Base-by-base conservation (phyloP, 2,329 filamentous ascomycete genomes). In the Gnomoniopsis smithogilvyi region DNA sequence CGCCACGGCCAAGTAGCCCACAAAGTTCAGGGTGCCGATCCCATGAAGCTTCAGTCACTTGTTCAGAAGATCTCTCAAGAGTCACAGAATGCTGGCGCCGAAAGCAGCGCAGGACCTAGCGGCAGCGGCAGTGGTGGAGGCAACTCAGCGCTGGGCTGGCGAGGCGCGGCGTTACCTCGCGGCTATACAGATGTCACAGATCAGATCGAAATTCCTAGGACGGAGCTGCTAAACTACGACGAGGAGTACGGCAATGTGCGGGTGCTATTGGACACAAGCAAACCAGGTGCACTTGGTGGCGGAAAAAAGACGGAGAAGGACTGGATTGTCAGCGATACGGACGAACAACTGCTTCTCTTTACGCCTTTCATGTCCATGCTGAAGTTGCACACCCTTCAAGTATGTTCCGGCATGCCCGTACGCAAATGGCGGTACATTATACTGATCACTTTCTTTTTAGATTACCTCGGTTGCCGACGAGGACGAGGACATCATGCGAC, bases 321-420 rank as follows among this genome's bases (percentile, higher is more conserved):
- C 74, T 98, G 91, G 88, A 87, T 98, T 22, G 91, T 97, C 79
- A 97, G 92, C 73, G 94, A 97, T 70, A 96, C 94, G 38, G 95
- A 99, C 70, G 93, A 98, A 76, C 95, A 99, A 79, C 79, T 99
- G 63, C 90, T 98, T 83, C 82, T 99, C 50, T 98, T 88, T 74
- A 81, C 96, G 59, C 94, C 95, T 1, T 96, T 99, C 76, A 89
- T 93, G 73, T 86, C 89, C 34, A 91, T 87, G 51, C 73, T 96
- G 64, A 99, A 98, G 79, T 82, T 98, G 54, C 94, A 97, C 76
- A 93, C 92, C 12, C 76, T 89, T 34, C 86, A 88, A 78, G 85
- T 85, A 75, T 59, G 75, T 64, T 11, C 19, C 2, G 3, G 15
- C 30, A n/a, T 51, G 46, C 43, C 43, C 30, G 55, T 46, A 60